Evolutionary conservation across 2,329 filamentous ascomycete species (phyloP), one percentile per base, ranked within the genome.

Genomic region (Uncinocarpus reesii): DNA sequence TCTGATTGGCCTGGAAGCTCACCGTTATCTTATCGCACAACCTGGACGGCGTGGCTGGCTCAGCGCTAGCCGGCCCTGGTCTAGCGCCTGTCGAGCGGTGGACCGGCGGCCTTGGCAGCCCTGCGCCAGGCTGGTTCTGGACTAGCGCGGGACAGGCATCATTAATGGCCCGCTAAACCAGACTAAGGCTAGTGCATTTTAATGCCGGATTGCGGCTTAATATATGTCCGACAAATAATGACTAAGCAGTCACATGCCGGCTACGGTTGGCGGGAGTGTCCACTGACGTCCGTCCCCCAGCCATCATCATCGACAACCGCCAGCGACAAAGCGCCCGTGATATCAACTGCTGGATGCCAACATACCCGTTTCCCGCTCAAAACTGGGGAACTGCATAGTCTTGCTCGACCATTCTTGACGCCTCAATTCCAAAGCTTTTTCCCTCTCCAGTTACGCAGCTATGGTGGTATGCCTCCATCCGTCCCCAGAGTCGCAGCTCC

Each of bases 401-500:
- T n/a, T n/a, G n/a, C n/a, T n/a, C n/a, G n/a, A n/a, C n/a, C n/a
- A n/a, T n/a, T 29, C 7, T 29, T 11, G 2, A 29, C 26, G 11
- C 11, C 11, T 29, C 7, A 29, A 29, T 29, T 29, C 1, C 26
- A 29, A 7, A 8, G 18, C 11, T 42, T 15, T 35, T n/a, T 34
- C 23, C 20, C 24, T 34, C 42, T 15, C 13, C 16, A n/a, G 13
- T 7, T 26, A 52, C 37, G 53, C 55, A 62, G 63, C 48, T 47
- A 71, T 70, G 68, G 68, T 71, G 55, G 65, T 67, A 57, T 58
- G 66, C 66, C 37, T 47, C 11, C 49, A 48, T 38, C 24, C 29
- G 36, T 38, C 28, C 23, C 26, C 57, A 58, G 62, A 66, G 65
- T 67, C 53, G 68, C 81, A 66, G 76, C 81, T 71, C 75, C 80